These are phyloP conservation scores for Aegle marmelos DNA, from an alignment of 345 rosid species.

Conservation along the genomic window DNA sequence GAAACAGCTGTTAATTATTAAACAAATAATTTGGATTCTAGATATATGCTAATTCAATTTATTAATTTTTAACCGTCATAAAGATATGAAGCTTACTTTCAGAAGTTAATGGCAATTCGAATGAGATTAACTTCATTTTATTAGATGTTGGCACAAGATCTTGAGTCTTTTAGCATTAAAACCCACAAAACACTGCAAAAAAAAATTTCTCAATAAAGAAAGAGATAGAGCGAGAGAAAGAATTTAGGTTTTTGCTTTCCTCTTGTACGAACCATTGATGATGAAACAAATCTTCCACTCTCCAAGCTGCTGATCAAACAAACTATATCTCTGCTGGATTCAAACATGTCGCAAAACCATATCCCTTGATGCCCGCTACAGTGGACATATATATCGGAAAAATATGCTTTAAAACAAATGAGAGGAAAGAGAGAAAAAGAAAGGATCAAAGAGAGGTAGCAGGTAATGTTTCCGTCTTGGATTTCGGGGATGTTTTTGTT, in stretches of 20 bases:
- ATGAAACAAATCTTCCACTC: slow-evolving; percentile 9
- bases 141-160: background rate
- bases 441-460: background rate
- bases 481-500: slow-evolving; percentile 7
- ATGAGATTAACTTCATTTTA: background rate
- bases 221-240: background rate
- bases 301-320: slow-evolving; percentile 6
- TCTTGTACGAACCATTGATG: slow-evolving; percentile 25
- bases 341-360: background rate
- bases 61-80: background rate
- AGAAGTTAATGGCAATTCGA: background rate
- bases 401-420: background rate
- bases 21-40: background rate
- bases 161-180: background rate
- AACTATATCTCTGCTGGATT: slow-evolving; percentile 7
- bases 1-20: background rate
- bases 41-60: background rate
- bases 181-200: background rate
- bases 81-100: background rate
- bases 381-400: background rate
- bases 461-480: slow-evolving; percentile 6
- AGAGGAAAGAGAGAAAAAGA: background rate
- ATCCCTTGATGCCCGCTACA: slow-evolving; percentile 3
- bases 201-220: background rate
- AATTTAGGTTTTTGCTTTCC: background rate